Evolutionary conservation across 1,139 yeast species (phyloP).

Genomic region (Hanseniaspora uvarum): DNA sequence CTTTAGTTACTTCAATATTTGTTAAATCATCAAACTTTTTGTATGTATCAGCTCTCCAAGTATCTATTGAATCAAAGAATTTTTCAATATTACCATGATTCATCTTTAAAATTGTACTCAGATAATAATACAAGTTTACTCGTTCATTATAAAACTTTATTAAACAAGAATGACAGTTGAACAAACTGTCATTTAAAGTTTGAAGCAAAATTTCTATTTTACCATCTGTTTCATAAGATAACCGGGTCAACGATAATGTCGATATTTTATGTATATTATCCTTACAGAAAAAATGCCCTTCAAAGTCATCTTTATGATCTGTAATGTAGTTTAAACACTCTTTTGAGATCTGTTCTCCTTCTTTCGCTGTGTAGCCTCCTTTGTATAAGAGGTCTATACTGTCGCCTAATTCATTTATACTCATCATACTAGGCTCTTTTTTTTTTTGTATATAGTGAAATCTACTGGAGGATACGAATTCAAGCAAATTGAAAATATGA

Average conservation of each 20-base stretch:
- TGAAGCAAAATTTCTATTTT: constrained; percentile 29
- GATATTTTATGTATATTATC: constrained; percentile 39
- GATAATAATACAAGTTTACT: constrained; percentile 42
- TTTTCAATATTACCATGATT: constrained; percentile 40
- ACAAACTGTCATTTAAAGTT: constrained; percentile 35
- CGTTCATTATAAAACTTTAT: constrained; percentile 44
- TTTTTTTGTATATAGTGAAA: not conserved
- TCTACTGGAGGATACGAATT: not conserved
- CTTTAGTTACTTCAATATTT: not conserved
- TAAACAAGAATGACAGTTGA: constrained; percentile 45
- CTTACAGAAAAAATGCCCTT: constrained; percentile 50
- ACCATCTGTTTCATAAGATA: constrained; percentile 41
- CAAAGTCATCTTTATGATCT: constrained; percentile 24
- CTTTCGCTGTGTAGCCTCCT: constrained; percentile 19
- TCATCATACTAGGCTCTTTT: not conserved
- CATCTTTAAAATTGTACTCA: constrained; percentile 43
- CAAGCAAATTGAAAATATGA: not conserved
- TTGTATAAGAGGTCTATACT: not conserved
- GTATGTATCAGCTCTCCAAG: constrained; percentile 43
- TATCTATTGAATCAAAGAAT: constrained; percentile 41
- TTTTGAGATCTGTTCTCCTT: constrained; percentile 28
- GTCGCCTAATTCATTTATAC: not conserved
- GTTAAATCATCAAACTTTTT: not conserved
- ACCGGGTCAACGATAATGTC: constrained; percentile 46
- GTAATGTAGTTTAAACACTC: constrained; percentile 22